Percentiles rank a stretch among this genome's conserved stretches.
Conservation (phyloP, 768 basidiomycete genomes). For the Rubroboletus satanas region DNA sequence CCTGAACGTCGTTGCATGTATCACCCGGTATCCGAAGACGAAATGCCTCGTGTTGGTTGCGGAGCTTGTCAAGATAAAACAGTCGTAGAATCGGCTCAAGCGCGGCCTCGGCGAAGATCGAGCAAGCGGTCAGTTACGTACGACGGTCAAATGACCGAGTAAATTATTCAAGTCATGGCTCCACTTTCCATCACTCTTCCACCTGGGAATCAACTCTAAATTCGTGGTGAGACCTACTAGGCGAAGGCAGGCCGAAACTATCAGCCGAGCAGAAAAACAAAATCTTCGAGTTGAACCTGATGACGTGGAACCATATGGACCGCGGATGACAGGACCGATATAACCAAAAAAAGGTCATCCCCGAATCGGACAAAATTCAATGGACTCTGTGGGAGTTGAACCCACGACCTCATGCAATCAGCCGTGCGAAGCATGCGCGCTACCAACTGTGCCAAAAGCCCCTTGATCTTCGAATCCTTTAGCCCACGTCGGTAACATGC, state of each 20-base stretch:
- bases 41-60: slow-evolving; percentile 1
- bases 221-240: no score
- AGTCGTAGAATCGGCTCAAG: background rate
- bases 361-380: background rate
- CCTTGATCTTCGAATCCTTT: background rate
- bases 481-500: background rate
- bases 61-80: slow-evolving; percentile 3
- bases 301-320: no score
- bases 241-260: no score
- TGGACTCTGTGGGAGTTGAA: slow-evolving; percentile 46
- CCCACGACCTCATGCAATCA: slow-evolving; percentile 53
- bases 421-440: slow-evolving; percentile 55
- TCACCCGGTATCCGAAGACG: background rate
- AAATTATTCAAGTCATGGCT: background rate
- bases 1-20: slow-evolving; percentile 64
- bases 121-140: background rate
- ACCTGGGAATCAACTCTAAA: background rate
- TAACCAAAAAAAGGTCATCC: no score
- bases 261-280: no score
- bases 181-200: background rate
- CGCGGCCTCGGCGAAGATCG: background rate
- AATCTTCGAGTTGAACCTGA: no score
- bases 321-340: no score
- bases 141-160: background rate
- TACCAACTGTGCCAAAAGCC: slow-evolving; percentile 60